Evolutionary conservation across 1,139 yeast species (phyloP).

Genomic region (Kurtzmaniella quercitrusa): DNA sequence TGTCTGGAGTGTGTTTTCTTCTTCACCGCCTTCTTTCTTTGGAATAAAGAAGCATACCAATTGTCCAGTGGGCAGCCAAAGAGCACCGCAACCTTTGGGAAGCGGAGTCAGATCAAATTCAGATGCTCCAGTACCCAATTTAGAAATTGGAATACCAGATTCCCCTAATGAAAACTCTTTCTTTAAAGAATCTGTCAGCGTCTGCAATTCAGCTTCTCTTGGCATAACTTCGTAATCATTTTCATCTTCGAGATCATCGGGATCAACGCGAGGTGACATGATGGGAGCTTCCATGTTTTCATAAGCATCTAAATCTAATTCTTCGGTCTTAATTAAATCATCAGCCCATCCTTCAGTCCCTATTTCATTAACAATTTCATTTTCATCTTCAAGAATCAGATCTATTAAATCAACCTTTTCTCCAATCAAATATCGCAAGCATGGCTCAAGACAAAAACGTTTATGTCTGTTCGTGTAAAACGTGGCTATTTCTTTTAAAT

Average conservation of each 20-base stretch:
- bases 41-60: constrained; percentile 81
- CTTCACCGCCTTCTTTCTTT: constrained; percentile 33
- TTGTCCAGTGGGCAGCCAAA: constrained; percentile 78
- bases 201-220: constrained; percentile 5
- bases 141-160: constrained; percentile 8
- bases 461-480: constrained; percentile 53
- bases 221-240: constrained; percentile 7
- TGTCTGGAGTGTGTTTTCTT: constrained; percentile 24
- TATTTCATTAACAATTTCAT: constrained; percentile 25
- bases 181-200: constrained; percentile 9
- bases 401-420: constrained; percentile 61
- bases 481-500: constrained; percentile 52
- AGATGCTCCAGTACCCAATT: constrained; percentile 9
- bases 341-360: constrained; percentile 47
- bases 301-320: constrained; percentile 25
- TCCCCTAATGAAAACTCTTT: constrained; percentile 2
- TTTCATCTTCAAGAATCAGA: constrained; percentile 21
- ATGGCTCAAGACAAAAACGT: constrained; percentile 74
- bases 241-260: constrained; percentile 21
- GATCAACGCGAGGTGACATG: constrained; percentile 30
- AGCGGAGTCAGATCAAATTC: constrained; percentile 78
- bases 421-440: constrained; percentile 76
- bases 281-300: constrained; percentile 28
- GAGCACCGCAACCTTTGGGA: constrained; percentile 91
- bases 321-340: constrained; percentile 37